Evolutionary conservation across 2,329 filamentous ascomycete genomes (phyloP), one percentile per base, ranked within the genome.

Genomic region (Fusarium cyanostomum): DNA sequence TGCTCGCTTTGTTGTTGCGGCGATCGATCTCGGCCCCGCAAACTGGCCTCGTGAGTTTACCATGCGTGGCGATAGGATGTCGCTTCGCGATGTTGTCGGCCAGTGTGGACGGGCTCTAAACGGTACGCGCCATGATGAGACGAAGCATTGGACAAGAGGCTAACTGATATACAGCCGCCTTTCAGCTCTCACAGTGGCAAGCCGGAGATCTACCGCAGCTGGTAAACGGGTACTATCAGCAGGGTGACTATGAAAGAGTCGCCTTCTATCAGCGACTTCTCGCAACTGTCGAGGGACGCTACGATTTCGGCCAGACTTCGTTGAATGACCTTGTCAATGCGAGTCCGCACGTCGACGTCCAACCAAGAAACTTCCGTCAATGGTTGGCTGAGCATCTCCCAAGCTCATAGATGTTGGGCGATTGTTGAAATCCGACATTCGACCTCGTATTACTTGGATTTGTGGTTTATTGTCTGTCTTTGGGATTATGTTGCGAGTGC

Each of bases 41-140:
- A 80, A 74, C 15, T 94, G 91, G 91, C 89, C 89, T 4, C 74
- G 76, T 7, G 90, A 92, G 71, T 87, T 90, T 72, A 84, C 83
- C 34, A 87, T 93, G 82, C 82, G 82, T 44, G 89, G 90, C n/a
- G 88, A 91, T 50, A 80, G 86, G 7, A 78, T 89, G 73, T 84
- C 81, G 1, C 81, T 91, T 3, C 79, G 81, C 11, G 82, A 88
- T 41, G 78, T 93, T 10, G 80, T 91, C 9, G 72, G 77, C 41
- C 71, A 79, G 34, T 83, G 82, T 66, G 76, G 80, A 54, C 72
- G 75, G 46, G 79, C 83, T n/a, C 78, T 84, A 77, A 75, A 83
- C 76, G 73, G 81, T 85, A 56, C 66, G 78, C 66, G 9, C 7
- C 21, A n/a, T 3, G 10, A 16, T 10, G 16, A 65, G 37, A 28